A percentile compares a stretch with the other conserved stretches of the same genome.
Evolutionary conservation across 176 grass and related monocot genomes (phyloP).

Genomic region (Dactylis glomerata): DNA sequence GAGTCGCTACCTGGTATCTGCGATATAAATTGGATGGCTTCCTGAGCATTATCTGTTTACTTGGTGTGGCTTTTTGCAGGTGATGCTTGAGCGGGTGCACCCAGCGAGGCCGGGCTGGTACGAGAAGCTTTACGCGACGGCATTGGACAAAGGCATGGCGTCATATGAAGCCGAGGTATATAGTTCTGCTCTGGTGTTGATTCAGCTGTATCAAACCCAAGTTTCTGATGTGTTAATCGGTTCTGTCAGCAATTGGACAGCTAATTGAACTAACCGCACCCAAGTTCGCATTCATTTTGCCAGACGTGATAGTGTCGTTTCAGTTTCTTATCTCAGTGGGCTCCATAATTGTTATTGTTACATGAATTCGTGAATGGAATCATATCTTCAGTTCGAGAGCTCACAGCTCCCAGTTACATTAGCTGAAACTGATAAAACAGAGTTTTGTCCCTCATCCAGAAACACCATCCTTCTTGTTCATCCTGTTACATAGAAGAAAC

Average conservation of each 20-base stretch:
- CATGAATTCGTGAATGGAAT: background rate
- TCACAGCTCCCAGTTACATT: background rate
- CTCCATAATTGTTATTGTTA: background rate
- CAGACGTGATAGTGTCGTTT: no score
- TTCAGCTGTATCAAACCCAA: background rate
- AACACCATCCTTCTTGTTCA: background rate
- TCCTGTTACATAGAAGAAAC: background rate
- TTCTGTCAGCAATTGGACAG: background rate
- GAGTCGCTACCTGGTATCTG: background rate
- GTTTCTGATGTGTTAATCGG: background rate
- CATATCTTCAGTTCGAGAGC: background rate
- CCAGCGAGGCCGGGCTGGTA: slow-evolving; percentile 68
- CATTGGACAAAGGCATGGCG: slow-evolving; percentile 50
- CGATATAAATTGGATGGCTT: background rate
- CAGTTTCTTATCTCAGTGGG: background rate
- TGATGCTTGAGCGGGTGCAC: slow-evolving; percentile 57
- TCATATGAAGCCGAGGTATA: slow-evolving; percentile 76
- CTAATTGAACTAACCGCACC: background rate
- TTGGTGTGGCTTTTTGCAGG: slow-evolving; percentile 33
- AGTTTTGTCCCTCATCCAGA: background rate
- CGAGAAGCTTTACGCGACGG: slow-evolving; percentile 60
- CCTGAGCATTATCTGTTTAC: background rate
- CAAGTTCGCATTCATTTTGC: background rate
- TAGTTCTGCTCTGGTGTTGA: background rate
- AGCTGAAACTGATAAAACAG: background rate